A percentile compares a stretch with the other conserved stretches of the same genome.
These are phyloP conservation scores for Anthracocystis panici-leucophaei DNA, from an alignment of 1,284 basidiomycete species.

Conservation along the genomic window DNA sequence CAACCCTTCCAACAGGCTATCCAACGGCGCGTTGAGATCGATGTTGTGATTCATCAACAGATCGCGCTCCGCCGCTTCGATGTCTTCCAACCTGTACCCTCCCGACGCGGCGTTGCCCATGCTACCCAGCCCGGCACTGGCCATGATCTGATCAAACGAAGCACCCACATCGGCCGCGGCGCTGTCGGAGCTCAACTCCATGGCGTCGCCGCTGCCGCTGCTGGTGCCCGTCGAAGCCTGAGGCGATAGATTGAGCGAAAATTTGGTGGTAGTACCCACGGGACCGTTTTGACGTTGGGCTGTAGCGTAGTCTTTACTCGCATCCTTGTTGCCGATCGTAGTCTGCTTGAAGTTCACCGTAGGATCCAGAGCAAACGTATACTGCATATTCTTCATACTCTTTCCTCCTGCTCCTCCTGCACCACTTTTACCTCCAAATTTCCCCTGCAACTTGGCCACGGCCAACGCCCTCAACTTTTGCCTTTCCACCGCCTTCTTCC, in stretches of 20 bases:
- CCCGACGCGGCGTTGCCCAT: slow-evolving; percentile 12
- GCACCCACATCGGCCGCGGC: slow-evolving; percentile 18
- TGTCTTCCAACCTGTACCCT: slow-evolving; percentile 50
- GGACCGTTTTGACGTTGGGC: slow-evolving; percentile 35
- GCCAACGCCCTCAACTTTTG: slow-evolving; percentile 51
- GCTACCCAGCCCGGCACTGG: slow-evolving; percentile 26
- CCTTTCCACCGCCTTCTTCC: slow-evolving; percentile 45
- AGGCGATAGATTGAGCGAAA: slow-evolving; percentile 37
- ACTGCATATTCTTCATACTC: slow-evolving; percentile 51
- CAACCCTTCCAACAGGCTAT: slow-evolving; percentile 50
- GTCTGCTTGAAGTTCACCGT: slow-evolving; percentile 51
- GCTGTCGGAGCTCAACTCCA: slow-evolving; percentile 17
- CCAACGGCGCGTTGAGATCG: slow-evolving; percentile 55
- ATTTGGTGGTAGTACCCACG: slow-evolving; percentile 45
- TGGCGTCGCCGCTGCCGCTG: slow-evolving; percentile 11
- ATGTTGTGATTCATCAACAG: slow-evolving; percentile 49
- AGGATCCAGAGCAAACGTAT: slow-evolving; percentile 41
- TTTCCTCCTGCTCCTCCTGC: slow-evolving; percentile 29
- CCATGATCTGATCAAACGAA: slow-evolving; percentile 42
- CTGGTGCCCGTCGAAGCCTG: slow-evolving; percentile 16
- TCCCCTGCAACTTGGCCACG: slow-evolving; percentile 47
- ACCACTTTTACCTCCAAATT: slow-evolving; percentile 10
- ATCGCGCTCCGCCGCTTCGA: slow-evolving; percentile 54
- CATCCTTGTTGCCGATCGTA: slow-evolving; percentile 41
- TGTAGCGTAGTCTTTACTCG: slow-evolving; percentile 31